A percentile compares a stretch with the other conserved stretches of the same genome.
Conservation (phyloP, 106 monocot species). For the Triglochin maritima region DNA sequence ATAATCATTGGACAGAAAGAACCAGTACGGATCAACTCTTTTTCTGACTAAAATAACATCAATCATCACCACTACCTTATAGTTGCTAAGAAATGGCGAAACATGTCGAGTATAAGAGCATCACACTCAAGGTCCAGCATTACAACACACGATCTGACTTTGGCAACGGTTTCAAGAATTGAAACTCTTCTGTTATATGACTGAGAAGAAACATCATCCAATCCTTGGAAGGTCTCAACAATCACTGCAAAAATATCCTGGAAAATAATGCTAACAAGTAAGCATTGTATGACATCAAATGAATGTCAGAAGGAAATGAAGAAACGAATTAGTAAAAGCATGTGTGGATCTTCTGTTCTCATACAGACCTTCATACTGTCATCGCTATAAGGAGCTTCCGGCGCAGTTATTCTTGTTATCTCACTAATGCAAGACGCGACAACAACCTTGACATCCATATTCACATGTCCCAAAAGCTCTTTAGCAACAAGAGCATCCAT, state of each 20-base stretch:
- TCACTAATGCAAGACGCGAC: constrained; percentile 35
- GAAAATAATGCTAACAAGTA: background rate
- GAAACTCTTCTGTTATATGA: constrained; percentile 23
- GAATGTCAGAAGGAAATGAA: too few relatives aligned
- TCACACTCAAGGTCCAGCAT: constrained; percentile 41
- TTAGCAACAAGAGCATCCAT: constrained; percentile 25
- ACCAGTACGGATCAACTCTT: too few relatives aligned
- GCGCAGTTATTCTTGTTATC: constrained; percentile 39
- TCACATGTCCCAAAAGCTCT: constrained; percentile 18
- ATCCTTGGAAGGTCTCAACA: constrained; percentile 19
- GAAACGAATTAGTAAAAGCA: background rate
- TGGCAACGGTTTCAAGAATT: constrained; percentile 32
- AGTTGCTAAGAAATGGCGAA: constrained; percentile 23
- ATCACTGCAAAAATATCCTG: constrained; percentile 32
- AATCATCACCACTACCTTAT: constrained; percentile 19
- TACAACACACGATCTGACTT: constrained; percentile 27
- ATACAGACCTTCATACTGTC: constrained; percentile 28
- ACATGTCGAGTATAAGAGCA: constrained; percentile 30
- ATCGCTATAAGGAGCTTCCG: constrained; percentile 30
- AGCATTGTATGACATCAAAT: background rate
- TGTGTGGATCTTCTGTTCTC: background rate
- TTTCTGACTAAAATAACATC: too few relatives aligned
- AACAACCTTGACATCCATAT: constrained; percentile 24
- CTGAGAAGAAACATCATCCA: constrained; percentile 24
- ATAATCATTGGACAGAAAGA: too few relatives aligned